Evolutionary conservation across 2,329 filamentous ascomycete species (phyloP), one percentile per base, ranked within the genome.

Genomic region (Colletotrichum phormii): DNA sequence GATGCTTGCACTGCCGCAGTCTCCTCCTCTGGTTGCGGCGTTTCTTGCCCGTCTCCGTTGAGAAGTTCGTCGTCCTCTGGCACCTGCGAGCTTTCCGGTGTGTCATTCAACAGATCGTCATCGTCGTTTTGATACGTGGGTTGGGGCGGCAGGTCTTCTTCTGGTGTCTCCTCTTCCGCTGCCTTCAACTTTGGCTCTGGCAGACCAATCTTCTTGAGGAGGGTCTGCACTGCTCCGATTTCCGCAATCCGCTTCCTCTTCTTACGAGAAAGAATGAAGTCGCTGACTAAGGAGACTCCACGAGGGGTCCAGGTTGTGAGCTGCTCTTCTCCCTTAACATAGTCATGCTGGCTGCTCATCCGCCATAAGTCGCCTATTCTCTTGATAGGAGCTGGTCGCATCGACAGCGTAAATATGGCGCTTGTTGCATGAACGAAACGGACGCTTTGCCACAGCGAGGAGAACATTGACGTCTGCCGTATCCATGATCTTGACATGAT

Each of bases 321-420:
- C 61, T 92, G 89, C 81, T 99, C 97, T 82, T 99, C 95, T 67
- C 97, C 97, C 81, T 98, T 98, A 77, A 99, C 94, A 79, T 98
- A 98, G 81, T 97, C 95, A 78, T 97, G 93, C 72, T 94, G 92
- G 18, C 95, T 98, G 81, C 95, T 97, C 91, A 98, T 95, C 67
- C 97, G 91, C 97, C 97, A 99, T 13, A 99, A 87, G 80, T 99
- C 97, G 3, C 95, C 95, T 0, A 95, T 94, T 59, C 94, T 90
- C 83, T 98, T 98, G 63, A 97, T 95, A 3, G 95, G 95, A 8
- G 94, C 92, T 0, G 97, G 97, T 35, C 95, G 92, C 82, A 98
- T 92, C 6, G 92, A 92, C 62, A 98, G 86, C 1, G 94, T 95
- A 82, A 97, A 99, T 71, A 98, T 94, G 57, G 91, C 92, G 24